Conservation (phyloP, 192 early-diverging fungal genomes). For the Entomortierella lignicola region DNA sequence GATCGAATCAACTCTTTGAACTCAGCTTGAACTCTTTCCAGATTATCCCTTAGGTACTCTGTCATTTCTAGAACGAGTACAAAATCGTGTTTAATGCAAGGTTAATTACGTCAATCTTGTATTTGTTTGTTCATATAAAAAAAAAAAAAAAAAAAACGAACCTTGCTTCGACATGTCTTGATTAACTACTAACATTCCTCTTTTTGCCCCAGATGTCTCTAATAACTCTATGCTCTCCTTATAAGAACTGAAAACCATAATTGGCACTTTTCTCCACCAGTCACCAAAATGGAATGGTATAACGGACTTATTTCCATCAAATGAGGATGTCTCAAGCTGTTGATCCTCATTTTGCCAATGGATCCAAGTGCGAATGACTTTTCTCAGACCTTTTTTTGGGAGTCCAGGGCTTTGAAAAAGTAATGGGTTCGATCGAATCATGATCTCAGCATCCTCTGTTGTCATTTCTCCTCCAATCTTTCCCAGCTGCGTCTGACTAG, state of each 20-base stretch:
- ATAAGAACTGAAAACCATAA: slow-evolving; percentile 30
- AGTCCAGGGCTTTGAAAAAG: slow-evolving; percentile 77
- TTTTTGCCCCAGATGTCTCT: not conserved
- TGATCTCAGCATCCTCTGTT: slow-evolving; percentile 45
- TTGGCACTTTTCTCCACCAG: slow-evolving; percentile 50
- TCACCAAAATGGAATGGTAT: slow-evolving; percentile 9
- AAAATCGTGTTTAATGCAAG: no score
- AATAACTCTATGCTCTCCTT: slow-evolving; percentile 6
- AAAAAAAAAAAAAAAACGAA: not conserved
- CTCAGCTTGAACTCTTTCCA: slow-evolving; percentile 15
- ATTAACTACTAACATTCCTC: slow-evolving; percentile 34
- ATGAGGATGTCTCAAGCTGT: not conserved
- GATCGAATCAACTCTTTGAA: slow-evolving; percentile 23
- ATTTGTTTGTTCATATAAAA: not conserved
- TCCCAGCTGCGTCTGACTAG: slow-evolving; percentile 8
- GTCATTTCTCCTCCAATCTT: slow-evolving; percentile 38
- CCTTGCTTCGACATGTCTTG: slow-evolving; percentile 45
- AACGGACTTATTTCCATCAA: no score
- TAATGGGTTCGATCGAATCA: slow-evolving; percentile 76
- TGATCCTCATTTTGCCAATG: slow-evolving; percentile 49
- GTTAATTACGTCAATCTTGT: not conserved
- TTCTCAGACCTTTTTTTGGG: slow-evolving; percentile 13
- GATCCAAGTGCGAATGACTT: slow-evolving; percentile 41
- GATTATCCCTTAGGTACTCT: slow-evolving; percentile 18
- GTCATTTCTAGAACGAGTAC: slow-evolving; percentile 28